Evolutionary conservation across 2,329 filamentous ascomycete species (phyloP).

Genomic region (Lachnellula suecica): DNA sequence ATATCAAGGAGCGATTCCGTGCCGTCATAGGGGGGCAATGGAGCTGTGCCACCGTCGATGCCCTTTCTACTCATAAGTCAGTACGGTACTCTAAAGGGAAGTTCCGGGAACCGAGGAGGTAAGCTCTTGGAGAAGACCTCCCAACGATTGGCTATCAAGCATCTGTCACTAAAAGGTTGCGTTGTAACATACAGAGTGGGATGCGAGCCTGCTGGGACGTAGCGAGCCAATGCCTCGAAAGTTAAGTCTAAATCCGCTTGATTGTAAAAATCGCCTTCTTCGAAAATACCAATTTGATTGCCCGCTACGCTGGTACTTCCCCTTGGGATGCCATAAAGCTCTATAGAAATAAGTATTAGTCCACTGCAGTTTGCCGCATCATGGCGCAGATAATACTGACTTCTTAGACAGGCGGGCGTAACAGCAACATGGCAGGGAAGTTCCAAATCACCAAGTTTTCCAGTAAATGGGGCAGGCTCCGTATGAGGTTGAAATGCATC

Average conservation of each 20-base stretch:
- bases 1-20: constrained; percentile 40
- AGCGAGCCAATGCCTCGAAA: constrained; percentile 30
- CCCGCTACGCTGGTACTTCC: constrained; percentile 7
- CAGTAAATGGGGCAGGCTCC: not conserved
- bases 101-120: too few species aligned
- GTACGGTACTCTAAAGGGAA: too few species aligned
- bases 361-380: too few species aligned
- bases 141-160: too few species aligned
- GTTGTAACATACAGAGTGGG: too few species aligned
- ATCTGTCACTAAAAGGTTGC: too few species aligned
- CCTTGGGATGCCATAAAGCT: too few species aligned
- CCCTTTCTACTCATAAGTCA: too few species aligned
- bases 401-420: constrained; percentile 6
- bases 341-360: too few species aligned
- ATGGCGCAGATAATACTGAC: too few species aligned
- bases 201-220: constrained; percentile 37
- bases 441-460: not conserved
- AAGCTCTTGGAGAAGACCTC: too few species aligned
- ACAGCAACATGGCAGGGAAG: constrained; percentile 1
- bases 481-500: not conserved
- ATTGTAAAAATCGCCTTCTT: constrained; percentile 42
- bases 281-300: constrained; percentile 46
- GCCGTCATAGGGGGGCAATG: constrained; percentile 29
- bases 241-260: constrained; percentile 42
- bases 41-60: constrained; percentile 38